Base-by-base conservation (phyloP, 2,329 filamentous ascomycete species). In the Rutstroemia sp. region DNA sequence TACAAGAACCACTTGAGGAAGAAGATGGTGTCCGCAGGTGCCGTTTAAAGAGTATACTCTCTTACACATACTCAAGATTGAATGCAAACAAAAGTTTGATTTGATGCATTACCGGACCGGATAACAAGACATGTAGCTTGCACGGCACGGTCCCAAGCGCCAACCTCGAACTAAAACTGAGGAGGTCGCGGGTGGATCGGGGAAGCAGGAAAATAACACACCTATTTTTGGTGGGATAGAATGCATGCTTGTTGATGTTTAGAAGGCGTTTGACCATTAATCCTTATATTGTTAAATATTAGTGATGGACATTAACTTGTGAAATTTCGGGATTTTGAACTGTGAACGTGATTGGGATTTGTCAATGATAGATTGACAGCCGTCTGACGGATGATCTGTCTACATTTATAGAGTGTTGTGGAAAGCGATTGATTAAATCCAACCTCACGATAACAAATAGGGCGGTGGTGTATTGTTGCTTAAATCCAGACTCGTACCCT, bases 1-100 rank as follows among this genome's bases (percentile, higher is more conserved):
- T 99, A 99, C 89, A 99, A 99, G 89, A 89, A 95, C 78, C 84
- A 96, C 76, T 82, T 99, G 69, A 87, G 92, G 72, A 97, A 97
- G 86, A 97, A 97, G 89, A 99, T 99, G 94, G 77, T 96, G 70
- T 82, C 83, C 47, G 76, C 83, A 56, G 92, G 92, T 73, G 89
- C 89, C 64, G 91, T 97, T 71, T 95, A 89, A 80, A 68, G 25
- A 45, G 17, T 27, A 25, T 16, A 47, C 9, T 21, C 19, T 25
- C 19, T 25, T 47, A 25, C 7, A 14, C 16, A 23, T 16, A 47
- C 21, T n/a, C 25, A n/a, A 47, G 23, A 47, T n/a, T 23, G 7
- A 23, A 47, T n/a, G 23, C 19, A 27, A 47, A 44, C 17, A 23
- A 56, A 56, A 51, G 47, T 56, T 56, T 51, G 48, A 51, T 56